Evolutionary conservation across 1,284 basidiomycete genomes (phyloP).

Genomic region (Microbotryum scabiosae): DNA sequence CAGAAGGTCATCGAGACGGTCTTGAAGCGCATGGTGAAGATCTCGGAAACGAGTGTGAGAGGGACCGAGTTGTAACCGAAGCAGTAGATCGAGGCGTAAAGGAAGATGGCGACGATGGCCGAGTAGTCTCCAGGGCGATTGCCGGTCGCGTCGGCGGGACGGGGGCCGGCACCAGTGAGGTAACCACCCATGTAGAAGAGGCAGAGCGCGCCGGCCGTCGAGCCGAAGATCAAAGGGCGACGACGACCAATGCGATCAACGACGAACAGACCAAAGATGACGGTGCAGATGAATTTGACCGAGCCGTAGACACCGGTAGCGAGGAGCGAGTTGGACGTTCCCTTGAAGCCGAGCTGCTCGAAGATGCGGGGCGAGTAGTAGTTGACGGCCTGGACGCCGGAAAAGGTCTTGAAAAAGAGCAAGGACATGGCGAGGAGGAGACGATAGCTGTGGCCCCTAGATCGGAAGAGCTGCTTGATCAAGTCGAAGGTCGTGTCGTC

Average conservation of each 20-base stretch:
- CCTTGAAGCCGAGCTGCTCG: slow-evolving; percentile 32
- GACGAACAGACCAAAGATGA: slow-evolving; percentile 32
- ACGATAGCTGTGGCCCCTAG: slow-evolving; percentile 9
- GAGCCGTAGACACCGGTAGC: slow-evolving; percentile 39
- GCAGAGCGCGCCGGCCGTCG: slow-evolving; percentile 6
- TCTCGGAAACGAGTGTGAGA: slow-evolving; percentile 33
- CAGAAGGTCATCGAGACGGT: slow-evolving; percentile 31
- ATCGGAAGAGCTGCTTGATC: slow-evolving; percentile 15
- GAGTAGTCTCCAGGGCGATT: slow-evolving; percentile 21
- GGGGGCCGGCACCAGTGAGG: slow-evolving; percentile 15
- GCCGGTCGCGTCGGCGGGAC: slow-evolving; percentile 1
- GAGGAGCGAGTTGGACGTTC: slow-evolving; percentile 35
- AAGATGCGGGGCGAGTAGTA: slow-evolving; percentile 18
- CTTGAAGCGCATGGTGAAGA: slow-evolving; percentile 32
- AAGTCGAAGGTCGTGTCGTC: slow-evolving; percentile 6
- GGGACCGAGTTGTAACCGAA: slow-evolving; percentile 25
- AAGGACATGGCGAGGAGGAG: slow-evolving; percentile 16
- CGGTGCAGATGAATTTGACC: slow-evolving; percentile 36
- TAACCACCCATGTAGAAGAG: slow-evolving; percentile 33
- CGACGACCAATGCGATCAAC: slow-evolving; percentile 28
- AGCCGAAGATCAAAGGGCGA: slow-evolving; percentile 12
- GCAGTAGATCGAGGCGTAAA: slow-evolving; percentile 13
- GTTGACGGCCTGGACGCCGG: slow-evolving; percentile 21
- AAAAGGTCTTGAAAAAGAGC: slow-evolving; percentile 26
- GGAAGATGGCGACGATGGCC: slow-evolving; percentile 26